Conservation (phyloP, 768 basidiomycete species). For the Terana coerulea region DNA sequence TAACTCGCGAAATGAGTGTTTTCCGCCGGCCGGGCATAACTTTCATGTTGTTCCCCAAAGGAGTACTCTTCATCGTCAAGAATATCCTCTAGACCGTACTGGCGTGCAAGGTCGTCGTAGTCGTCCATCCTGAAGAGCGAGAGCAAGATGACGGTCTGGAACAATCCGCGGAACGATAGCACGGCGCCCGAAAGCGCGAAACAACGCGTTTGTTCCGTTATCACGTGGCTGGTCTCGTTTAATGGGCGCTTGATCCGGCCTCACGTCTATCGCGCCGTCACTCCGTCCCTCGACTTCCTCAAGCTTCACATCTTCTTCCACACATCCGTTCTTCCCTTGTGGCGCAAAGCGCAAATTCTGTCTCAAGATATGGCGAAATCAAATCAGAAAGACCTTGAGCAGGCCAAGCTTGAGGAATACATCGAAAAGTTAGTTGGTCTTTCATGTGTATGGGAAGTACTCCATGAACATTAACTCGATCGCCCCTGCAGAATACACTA, state of each 20-base stretch:
- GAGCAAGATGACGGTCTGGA: background rate
- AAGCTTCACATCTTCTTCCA: background rate
- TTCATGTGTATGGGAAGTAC: slow-evolving; percentile 3
- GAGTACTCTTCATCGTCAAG: slow-evolving; percentile 8
- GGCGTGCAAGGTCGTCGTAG: slow-evolving; percentile 12
- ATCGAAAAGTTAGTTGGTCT: slow-evolving; percentile 60
- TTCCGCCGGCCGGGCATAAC: background rate
- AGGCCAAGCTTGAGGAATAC: slow-evolving; percentile 57
- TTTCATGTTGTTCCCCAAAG: background rate
- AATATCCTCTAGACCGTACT: slow-evolving; percentile 17
- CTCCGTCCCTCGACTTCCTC: background rate
- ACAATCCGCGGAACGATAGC: background rate
- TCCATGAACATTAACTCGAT: slow-evolving; percentile 13
- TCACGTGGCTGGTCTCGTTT: slow-evolving; percentile 13
- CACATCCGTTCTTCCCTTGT: background rate
- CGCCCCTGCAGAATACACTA: slow-evolving; percentile 67
- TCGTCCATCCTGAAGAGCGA: slow-evolving; percentile 11
- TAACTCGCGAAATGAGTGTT: background rate
- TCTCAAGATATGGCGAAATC: slow-evolving; percentile 12
- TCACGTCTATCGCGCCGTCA: slow-evolving; percentile 3
- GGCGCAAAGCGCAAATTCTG: too few relatives aligned
- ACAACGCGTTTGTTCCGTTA: slow-evolving; percentile 10
- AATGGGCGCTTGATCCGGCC: slow-evolving; percentile 1
- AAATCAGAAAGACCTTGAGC: slow-evolving; percentile 21
- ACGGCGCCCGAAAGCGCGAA: background rate